Base-by-base conservation (phyloP, 2,329 filamentous ascomycete species). In the Clarireedia hainanense region DNA sequence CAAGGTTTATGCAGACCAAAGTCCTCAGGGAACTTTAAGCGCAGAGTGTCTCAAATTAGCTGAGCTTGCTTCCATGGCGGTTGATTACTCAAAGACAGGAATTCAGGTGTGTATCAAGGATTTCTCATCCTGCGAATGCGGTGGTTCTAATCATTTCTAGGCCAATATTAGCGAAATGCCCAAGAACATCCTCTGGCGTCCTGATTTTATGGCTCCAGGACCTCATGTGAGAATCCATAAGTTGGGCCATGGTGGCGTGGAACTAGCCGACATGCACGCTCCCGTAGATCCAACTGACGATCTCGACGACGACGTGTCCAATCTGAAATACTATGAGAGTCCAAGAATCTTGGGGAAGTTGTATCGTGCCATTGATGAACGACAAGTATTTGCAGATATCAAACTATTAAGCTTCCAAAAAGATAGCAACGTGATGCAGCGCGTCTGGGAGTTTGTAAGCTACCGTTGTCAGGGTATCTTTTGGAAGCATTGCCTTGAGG, bases 61-160 rank as follows among this genome's bases (percentile, higher is more conserved):
- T 0, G 74, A 75, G 58, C 70, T 90, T 65, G 83, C 87, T 61
- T 90, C 86, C 0, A 83, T 77, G 0, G 86, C 85, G 0, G 86
- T 90, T 0, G 86, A 90, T 67, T 90, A 87, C 63, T 88, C 85
- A 3, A 89, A 90, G 69, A 88, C 85, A 0, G 88, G 89, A 0
- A 80, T 85, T 26, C 69, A 77, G 0, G 81, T 83, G 5, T 70
- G 50, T 54, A 27, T 49, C 26, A 4, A 34, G 17, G 17, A 17
- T 26, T 23, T 39, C 55, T 36, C 47, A 23, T 10, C 3, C 26
- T n/a, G 5, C 40, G 3, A n/a, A 4, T 26, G 20, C 12, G 20
- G 20, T 26, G 4, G 39, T 5, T n/a, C 15, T 7, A 24, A 7
- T 26, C 3, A 1, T 15, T 30, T 50, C 42, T 34, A 69, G 67